Percentiles rank a stretch among this genome's conserved stretches.
These are phyloP conservation scores for Hypoxylon rickii DNA, from an alignment of 495 filamentous ascomycete species.

Conservation along the genomic window DNA sequence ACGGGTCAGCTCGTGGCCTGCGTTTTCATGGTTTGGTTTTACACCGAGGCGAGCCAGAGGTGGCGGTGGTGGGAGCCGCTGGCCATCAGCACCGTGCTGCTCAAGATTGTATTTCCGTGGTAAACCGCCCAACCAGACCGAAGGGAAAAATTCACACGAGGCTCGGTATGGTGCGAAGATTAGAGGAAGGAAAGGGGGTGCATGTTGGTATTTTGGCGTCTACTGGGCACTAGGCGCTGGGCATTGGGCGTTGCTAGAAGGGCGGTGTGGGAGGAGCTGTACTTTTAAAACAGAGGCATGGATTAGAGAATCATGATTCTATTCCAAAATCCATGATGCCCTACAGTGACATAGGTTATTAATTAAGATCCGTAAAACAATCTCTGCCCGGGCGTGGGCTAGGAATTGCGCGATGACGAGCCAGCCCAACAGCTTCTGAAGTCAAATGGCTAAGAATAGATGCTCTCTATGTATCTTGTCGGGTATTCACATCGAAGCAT, in stretches of 20 bases:
- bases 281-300: conserved; percentile 17
- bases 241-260: conserved; percentile 6
- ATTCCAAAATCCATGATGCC: conserved; percentile 5
- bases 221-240: not conserved
- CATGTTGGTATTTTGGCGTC: too few relatives aligned
- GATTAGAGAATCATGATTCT: conserved; percentile 32
- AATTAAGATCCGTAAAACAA: not conserved
- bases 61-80: conserved; percentile 32
- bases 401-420: too few relatives aligned
- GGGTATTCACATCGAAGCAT: too few relatives aligned
- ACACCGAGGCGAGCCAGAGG: conserved; percentile 10
- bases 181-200: not conserved
- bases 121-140: not conserved
- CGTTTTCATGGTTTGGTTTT: conserved; percentile 31
- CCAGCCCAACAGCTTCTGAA: too few relatives aligned
- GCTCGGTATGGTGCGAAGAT: not conserved
- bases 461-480: too few relatives aligned
- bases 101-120: conserved; percentile 34
- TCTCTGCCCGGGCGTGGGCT: not conserved
- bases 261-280: not conserved
- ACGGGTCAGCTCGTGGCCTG: conserved; percentile 21
- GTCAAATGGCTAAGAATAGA: too few relatives aligned
- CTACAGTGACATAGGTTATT: not conserved
- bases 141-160: too few relatives aligned
- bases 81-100: conserved; percentile 18